These are phyloP conservation scores for Rhododendron griersonianum DNA, from an alignment of 148 eudicot genomes.

Conservation along the genomic window DNA sequence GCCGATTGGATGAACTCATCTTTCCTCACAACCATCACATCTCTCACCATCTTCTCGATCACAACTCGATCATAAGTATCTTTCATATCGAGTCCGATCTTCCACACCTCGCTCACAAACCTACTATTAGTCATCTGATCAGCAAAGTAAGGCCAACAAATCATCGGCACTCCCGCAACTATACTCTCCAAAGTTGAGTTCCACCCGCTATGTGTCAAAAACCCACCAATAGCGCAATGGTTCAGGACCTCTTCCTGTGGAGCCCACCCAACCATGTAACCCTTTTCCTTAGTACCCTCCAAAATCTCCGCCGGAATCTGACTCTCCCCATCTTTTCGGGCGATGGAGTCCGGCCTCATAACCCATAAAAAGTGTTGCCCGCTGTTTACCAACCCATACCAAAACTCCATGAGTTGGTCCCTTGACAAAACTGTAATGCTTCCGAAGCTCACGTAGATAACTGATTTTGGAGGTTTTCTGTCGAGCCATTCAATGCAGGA, in stretches of 20 bases:
- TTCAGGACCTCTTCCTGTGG: constrained; percentile 11
- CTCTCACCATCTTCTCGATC: constrained; percentile 16
- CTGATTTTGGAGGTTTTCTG: neutral
- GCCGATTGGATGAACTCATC: constrained; percentile 15
- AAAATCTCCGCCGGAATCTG: constrained; percentile 11
- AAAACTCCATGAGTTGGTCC: constrained; percentile 15
- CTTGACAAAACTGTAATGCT: neutral
- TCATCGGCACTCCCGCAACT: constrained; percentile 14
- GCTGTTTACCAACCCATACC: constrained; percentile 17
- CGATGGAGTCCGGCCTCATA: neutral
- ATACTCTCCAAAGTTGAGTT: neutral
- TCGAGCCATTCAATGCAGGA: constrained; percentile 17
- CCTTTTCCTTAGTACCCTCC: constrained; percentile 13
- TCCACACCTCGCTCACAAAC: constrained; percentile 28
- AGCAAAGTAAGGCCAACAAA: constrained; percentile 19
- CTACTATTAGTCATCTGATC: constrained; percentile 21
- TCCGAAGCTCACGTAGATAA: constrained; percentile 8
- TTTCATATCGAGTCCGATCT: constrained; percentile 27
- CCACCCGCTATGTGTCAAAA: neutral
- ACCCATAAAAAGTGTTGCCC: constrained; percentile 13
- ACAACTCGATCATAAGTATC: constrained; percentile 19
- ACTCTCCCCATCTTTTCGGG: neutral
- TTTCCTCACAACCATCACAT: constrained; percentile 20
- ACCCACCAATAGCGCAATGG: neutral
- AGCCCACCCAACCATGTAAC: constrained; percentile 15